These are phyloP conservation scores for Acer saccharum DNA, from an alignment of 345 rosid genomes.

Conservation along the genomic window DNA sequence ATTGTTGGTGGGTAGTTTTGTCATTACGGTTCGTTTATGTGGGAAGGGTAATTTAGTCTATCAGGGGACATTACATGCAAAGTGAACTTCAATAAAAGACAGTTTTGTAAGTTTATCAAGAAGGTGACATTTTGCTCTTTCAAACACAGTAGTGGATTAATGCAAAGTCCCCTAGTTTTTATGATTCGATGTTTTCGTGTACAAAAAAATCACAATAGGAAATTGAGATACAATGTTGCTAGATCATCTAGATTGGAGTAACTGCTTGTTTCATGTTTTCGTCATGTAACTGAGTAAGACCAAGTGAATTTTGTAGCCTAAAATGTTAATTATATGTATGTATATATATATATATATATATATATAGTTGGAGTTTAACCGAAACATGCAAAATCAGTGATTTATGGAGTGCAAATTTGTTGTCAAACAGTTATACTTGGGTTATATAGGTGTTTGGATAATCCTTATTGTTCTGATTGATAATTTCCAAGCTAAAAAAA, in stretches of 20 bases:
- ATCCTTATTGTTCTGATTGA: background rate
- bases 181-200: background rate
- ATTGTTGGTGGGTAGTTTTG: no score
- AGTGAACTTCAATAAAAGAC: no score
- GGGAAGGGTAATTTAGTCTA: no score
- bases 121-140: no score
- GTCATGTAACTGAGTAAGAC: constrained; percentile 18
- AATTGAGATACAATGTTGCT: constrained; percentile 59
- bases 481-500: background rate
- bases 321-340: constrained; percentile 4
- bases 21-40: no score
- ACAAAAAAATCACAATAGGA: constrained; percentile 64
- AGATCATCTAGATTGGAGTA: constrained; percentile 35
- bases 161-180: background rate
- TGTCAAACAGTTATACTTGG: background rate
- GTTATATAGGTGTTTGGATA: background rate
- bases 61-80: no score
- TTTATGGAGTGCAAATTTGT: background rate
- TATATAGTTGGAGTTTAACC: background rate
- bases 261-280: constrained; percentile 5
- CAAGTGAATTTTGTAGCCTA: background rate
- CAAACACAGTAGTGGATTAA: no score
- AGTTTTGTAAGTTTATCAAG: no score
- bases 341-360: background rate
- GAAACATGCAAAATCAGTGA: background rate